Evolutionary conservation across 129 eudicot species (phyloP).

Genomic region (sunflower (Helianthus annuus)): DNA sequence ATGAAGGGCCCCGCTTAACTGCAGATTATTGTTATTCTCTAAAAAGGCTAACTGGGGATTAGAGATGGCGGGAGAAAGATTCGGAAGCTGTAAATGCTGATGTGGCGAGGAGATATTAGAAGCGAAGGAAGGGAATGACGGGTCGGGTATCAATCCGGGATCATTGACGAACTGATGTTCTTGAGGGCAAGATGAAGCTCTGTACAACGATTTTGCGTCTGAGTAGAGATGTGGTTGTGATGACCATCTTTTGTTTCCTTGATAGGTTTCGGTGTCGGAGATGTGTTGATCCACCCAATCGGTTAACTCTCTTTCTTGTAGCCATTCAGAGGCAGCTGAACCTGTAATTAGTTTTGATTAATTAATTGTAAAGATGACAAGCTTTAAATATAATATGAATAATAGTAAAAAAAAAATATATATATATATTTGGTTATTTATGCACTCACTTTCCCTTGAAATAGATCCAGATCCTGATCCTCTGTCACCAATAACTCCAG

Average conservation of each 20-base stretch:
- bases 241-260: conserved; percentile 78
- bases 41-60: conserved; percentile 55
- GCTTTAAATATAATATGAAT: too few relatives aligned
- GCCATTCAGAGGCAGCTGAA: conserved; percentile 93
- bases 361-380: background rate
- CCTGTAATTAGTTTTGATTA: conserved; percentile 51
- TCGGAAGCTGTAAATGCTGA: conserved; percentile 41
- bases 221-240: conserved; percentile 72
- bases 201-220: conserved; percentile 60
- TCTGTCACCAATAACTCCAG: conserved; percentile 86
- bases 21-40: conserved; percentile 46
- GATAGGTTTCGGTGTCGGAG: conserved; percentile 61
- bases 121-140: conserved; percentile 66
- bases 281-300: conserved; percentile 69
- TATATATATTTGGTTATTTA: background rate
- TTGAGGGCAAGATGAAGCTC: conserved; percentile 79
- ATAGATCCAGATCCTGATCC: conserved; percentile 81
- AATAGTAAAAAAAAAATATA: background rate
- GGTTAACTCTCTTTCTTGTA: conserved; percentile 54
- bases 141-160: conserved; percentile 54
- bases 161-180: conserved; percentile 63
- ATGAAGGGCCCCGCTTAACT: conserved; percentile 45
- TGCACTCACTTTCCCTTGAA: conserved; percentile 83
- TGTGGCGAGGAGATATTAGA: conserved; percentile 53
- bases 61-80: conserved; percentile 42